A percentile compares a stretch with the other conserved stretches of the same genome.
Evolutionary conservation across 2,329 filamentous ascomycete species (phyloP).

Genomic region (Venturia pyrina): DNA sequence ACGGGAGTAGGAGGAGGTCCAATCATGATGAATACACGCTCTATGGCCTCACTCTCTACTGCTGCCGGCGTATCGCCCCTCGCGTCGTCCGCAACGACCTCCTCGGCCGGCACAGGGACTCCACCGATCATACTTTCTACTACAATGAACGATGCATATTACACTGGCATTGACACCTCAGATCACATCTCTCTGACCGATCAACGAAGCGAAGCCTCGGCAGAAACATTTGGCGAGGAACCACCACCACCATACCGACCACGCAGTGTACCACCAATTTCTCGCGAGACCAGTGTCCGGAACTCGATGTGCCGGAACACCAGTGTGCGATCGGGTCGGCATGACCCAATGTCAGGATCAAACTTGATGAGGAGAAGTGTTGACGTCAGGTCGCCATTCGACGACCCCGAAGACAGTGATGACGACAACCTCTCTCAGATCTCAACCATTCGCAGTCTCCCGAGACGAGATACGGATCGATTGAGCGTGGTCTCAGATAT

Average conservation of each 20-base stretch:
- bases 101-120: neutral
- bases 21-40: neutral
- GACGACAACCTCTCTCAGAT: conserved; percentile 21
- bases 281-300: conserved; percentile 25
- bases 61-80: neutral
- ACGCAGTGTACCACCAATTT: conserved; percentile 22
- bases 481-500: conserved; percentile 24
- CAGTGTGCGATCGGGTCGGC: neutral
- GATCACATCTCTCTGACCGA: conserved; percentile 24
- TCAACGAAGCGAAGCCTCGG: conserved; percentile 17
- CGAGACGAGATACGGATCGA: conserved; percentile 15
- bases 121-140: conserved; percentile 11
- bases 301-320: conserved; percentile 10
- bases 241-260: conserved; percentile 29
- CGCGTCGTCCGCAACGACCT: neutral
- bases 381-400: conserved; percentile 23
- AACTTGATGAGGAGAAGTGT: conserved; percentile 8
- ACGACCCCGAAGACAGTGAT: conserved; percentile 23
- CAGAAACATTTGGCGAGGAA: conserved; percentile 24
- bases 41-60: neutral
- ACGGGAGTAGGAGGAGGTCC: neutral
- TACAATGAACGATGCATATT: conserved; percentile 19
- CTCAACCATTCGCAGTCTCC: neutral
- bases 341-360: conserved; percentile 12
- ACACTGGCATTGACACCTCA: conserved; percentile 29